These are phyloP conservation scores for Avena sativa DNA, from an alignment of 176 grass and related monocot genomes.

Conservation along the genomic window DNA sequence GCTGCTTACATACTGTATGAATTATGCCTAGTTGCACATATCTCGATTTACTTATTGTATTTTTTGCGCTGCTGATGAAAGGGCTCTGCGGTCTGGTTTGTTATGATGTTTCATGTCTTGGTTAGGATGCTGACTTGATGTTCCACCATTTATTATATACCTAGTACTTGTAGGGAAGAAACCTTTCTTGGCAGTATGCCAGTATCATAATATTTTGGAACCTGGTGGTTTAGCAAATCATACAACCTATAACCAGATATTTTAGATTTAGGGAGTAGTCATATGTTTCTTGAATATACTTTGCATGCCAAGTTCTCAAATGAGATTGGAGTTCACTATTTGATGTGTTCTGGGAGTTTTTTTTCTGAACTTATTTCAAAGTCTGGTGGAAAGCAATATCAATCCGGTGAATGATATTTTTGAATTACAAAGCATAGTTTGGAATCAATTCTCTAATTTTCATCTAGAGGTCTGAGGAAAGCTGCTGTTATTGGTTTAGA, in stretches of 20 bases:
- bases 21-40: too few relatives aligned
- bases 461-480: conserved; percentile 5
- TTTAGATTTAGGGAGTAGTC: not conserved
- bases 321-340: not conserved
- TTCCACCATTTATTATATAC: too few relatives aligned
- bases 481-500: conserved; percentile 21
- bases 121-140: conserved; percentile 12
- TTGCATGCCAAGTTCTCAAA: conserved; percentile 12
- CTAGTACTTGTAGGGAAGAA: not conserved
- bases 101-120: not conserved
- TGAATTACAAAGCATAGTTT: conserved; percentile 6
- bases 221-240: not conserved
- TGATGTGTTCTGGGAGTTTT: not conserved
- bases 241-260: conserved; percentile 3
- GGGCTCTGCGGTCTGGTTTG: not conserved
- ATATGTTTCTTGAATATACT: not conserved
- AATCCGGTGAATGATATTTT: too few relatives aligned
- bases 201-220: not conserved
- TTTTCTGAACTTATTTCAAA: not conserved
- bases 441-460: not conserved
- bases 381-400: too few relatives aligned
- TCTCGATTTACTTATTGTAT: not conserved
- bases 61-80: not conserved
- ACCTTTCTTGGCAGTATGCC: not conserved
- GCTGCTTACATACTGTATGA: too few relatives aligned